Conservation (phyloP, 1,139 yeast genomes). For the Candida pseudocylindracea region DNA sequence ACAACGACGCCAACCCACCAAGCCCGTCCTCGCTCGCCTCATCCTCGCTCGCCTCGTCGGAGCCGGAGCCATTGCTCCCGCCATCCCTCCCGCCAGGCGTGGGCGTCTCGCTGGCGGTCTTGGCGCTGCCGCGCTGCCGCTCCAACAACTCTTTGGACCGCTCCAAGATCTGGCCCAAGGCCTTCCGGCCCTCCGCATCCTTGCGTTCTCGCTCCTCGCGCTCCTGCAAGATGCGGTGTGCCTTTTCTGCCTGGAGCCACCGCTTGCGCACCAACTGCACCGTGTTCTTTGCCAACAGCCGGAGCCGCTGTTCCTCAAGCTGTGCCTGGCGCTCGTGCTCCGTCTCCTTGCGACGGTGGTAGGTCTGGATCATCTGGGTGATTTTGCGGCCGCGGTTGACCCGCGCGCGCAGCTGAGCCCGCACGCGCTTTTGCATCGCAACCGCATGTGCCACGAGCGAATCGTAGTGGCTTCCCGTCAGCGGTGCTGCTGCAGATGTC, state of each 20-base stretch:
- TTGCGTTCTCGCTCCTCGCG: conserved; percentile 49
- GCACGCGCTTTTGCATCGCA: no score
- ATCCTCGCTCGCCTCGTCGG: conserved; percentile 8
- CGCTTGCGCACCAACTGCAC: conserved; percentile 18
- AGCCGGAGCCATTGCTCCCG: conserved; percentile 37
- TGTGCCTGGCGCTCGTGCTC: conserved; percentile 66
- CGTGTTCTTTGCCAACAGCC: conserved; percentile 54
- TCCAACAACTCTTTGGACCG: conserved; percentile 81
- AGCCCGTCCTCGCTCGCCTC: neutral
- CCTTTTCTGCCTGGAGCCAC: conserved; percentile 84
- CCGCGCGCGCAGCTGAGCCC: no score
- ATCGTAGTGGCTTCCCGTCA: no score
- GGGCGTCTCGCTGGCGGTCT: conserved; percentile 18
- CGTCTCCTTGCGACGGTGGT: conserved; percentile 69
- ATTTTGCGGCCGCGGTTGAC: conserved; percentile 18
- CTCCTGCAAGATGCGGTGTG: conserved; percentile 28
- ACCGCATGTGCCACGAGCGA: no score
- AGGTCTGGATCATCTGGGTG: conserved; percentile 66
- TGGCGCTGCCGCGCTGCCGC: conserved; percentile 30
- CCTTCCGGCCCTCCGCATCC: conserved; percentile 64
- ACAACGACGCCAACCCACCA: neutral
- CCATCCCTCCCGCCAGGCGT: conserved; percentile 43
- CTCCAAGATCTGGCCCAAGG: conserved; percentile 70
- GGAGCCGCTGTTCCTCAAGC: conserved; percentile 46
- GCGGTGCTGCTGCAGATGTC: no score